Conservation (phyloP, 1,284 basidiomycete genomes). For the Rhodotorula glutinis region DNA sequence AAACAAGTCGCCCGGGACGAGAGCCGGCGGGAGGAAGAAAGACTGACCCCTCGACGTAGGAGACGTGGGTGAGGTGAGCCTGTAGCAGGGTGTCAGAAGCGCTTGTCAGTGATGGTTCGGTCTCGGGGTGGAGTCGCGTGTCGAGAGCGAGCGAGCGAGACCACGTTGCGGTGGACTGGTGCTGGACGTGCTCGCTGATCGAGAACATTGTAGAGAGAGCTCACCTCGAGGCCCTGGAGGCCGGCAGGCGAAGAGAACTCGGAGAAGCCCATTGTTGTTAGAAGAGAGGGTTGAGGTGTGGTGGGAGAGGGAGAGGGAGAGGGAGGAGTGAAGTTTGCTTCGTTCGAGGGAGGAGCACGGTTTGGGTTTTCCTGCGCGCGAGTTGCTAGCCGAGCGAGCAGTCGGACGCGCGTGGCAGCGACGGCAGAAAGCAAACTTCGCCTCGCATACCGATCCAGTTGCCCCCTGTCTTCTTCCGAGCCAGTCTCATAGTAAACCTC, state of each 20-base stretch:
- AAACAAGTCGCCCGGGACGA: too few relatives aligned
- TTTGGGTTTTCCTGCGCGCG: too few relatives aligned
- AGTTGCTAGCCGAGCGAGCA: too few relatives aligned
- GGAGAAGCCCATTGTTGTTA: constrained; percentile 32
- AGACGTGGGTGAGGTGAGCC: constrained; percentile 74
- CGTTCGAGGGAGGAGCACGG: background rate
- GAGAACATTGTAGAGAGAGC: too few relatives aligned
- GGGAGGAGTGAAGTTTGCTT: too few relatives aligned
- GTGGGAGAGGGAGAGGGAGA: background rate
- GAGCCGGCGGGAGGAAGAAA: background rate
- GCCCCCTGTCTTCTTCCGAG: background rate
- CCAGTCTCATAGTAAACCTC: background rate
- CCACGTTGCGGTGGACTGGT: too few relatives aligned
- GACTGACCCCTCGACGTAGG: constrained; percentile 88
- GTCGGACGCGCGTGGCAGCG: too few relatives aligned
- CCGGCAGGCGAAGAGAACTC: constrained; percentile 49
- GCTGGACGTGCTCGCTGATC: background rate
- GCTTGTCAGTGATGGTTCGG: too few relatives aligned
- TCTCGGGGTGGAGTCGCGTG: background rate
- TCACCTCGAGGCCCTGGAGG: constrained; percentile 63
- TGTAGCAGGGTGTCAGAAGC: constrained; percentile 48
- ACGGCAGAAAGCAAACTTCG: too few relatives aligned
- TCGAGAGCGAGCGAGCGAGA: background rate
- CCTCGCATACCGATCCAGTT: background rate
- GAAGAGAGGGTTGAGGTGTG: background rate